Evolutionary conservation across 805 yeast species (phyloP).

Genomic region (Wickerhamiella qilinensis): DNA sequence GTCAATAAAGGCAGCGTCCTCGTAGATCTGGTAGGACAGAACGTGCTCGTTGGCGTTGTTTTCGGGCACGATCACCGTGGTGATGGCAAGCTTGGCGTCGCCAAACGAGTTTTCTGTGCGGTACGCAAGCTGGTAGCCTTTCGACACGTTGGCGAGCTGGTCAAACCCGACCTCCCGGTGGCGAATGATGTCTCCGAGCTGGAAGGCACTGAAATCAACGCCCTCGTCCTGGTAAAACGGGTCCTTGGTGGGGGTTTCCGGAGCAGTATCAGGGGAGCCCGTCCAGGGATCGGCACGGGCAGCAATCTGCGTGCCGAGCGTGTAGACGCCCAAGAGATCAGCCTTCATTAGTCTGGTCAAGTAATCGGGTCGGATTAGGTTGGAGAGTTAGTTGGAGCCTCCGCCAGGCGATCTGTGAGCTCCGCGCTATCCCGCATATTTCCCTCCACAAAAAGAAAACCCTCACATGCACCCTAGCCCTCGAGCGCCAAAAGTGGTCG

Average conservation of each 20-base stretch:
- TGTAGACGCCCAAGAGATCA: neutral
- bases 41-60: constrained; percentile 6
- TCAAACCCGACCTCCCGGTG: constrained; percentile 1
- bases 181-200: neutral
- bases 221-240: neutral
- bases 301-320: neutral
- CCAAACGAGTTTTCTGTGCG: constrained; percentile 17
- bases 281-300: neutral
- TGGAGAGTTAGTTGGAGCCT: no score
- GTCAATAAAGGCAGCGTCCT: constrained; percentile 12
- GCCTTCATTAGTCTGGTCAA: neutral
- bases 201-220: neutral
- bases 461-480: no score
- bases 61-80: constrained; percentile 17
- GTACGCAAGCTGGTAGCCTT: constrained; percentile 14
- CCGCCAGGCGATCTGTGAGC: no score
- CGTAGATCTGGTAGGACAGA: constrained; percentile 13
- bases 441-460: no score
- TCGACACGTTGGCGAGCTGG: neutral
- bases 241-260: neutral
- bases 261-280: neutral
- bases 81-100: constrained; percentile 15
- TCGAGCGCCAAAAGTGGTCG: no score
- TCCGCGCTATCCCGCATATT: no score
- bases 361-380: no score